Evolutionary conservation across 2,329 filamentous ascomycete species (phyloP).

Genomic region (Arthrobotrys entomopaga): DNA sequence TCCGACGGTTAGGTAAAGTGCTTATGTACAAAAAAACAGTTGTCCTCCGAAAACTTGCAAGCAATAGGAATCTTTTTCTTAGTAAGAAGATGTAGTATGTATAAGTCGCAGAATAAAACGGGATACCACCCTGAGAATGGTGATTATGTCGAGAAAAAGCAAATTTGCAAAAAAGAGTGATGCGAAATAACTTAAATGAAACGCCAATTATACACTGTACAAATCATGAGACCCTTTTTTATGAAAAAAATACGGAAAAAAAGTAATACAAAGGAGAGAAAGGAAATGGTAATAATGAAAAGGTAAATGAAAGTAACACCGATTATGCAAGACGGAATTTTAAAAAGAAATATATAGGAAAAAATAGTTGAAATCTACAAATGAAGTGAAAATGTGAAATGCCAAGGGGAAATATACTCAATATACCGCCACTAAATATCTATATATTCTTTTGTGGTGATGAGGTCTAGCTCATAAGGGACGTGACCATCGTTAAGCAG

Average conservation of each 20-base stretch:
- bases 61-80: neutral
- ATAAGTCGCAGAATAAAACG: neutral
- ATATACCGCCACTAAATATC: constrained; percentile 39
- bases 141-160: neutral
- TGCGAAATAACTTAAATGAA: constrained; percentile 1
- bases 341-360: constrained; percentile 25
- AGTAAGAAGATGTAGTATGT: neutral
- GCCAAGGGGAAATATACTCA: constrained; percentile 45
- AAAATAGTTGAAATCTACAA: constrained; percentile 5
- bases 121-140: neutral
- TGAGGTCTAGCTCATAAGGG: constrained; percentile 18
- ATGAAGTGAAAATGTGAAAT: constrained; percentile 12
- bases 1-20: neutral
- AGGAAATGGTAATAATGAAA: neutral
- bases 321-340: constrained; percentile 32
- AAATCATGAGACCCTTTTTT: constrained; percentile 4
- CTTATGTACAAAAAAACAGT: constrained; percentile 6
- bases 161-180: constrained; percentile 10
- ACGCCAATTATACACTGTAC: constrained; percentile 12
- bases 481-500: constrained; percentile 43
- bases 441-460: constrained; percentile 15
- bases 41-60: neutral
- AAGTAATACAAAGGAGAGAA: constrained; percentile 1
- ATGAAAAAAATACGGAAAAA: constrained; percentile 12
- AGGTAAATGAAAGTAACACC: constrained; percentile 26